Base-by-base conservation (phyloP, 106 monocot genomes). In the Cymbidium sinense region DNA sequence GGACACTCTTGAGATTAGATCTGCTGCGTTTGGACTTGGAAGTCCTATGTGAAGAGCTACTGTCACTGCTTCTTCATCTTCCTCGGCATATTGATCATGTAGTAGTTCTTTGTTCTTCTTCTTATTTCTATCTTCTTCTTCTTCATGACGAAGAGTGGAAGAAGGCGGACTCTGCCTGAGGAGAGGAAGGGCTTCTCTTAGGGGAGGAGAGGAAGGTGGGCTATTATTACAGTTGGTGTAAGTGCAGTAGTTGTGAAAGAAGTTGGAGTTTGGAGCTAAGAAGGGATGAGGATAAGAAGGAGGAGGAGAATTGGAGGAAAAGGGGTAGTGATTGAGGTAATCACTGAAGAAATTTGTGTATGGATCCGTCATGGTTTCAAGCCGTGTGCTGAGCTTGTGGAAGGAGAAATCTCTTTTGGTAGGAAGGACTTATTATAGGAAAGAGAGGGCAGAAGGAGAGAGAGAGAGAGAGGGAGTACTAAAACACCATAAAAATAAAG, bases 41-140 rank as follows among this genome's bases (percentile, higher is more conserved):
- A 85, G 82, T 11, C 89, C 89, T 55, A 90, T 90, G 70, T 85
- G 89, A 17, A 90, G 86, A 19, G 89, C 89, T 43, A 90, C 82
- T 11, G 87, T 87, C 17, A 85, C 89, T 4, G 80, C 77, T 27
- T 83, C 86, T 20, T 43, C 75, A 50, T 79, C 89, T 5, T 71
- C 82, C 21, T 36, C 41, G 9, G 41, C 41, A 41, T 41, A 6
- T 41, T 41, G 41, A 41, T 41, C 47, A 47, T 47, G 11, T 13
- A 13, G 47, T 13, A 47, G 47, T 47, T 15, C 47, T 41, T 9
- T 15, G 7, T 30, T 35, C 29, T 28, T 58, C 31, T 17, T 43
- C 23, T 80, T 84, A 31, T 64, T 65, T 71, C 50, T 72, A 11
- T 17, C 11, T 5, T 4, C 76, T 47, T 29, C 35, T n/a, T 41